These are phyloP conservation scores for Fusarium hostae DNA, from an alignment of 2,329 filamentous ascomycete genomes.

Conservation along the genomic window DNA sequence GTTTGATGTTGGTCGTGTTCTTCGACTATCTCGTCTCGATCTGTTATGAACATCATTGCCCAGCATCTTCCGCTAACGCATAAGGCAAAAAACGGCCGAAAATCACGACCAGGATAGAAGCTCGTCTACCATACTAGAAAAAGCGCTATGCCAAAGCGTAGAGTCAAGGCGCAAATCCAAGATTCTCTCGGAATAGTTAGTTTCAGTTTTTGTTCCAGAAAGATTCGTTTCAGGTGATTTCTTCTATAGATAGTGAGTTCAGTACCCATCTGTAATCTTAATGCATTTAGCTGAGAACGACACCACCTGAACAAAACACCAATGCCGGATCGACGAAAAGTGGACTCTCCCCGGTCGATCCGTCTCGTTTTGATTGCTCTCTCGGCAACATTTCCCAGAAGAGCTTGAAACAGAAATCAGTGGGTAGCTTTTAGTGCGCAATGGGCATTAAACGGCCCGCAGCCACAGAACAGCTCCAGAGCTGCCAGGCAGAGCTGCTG, in stretches of 20 bases:
- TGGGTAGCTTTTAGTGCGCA: not conserved
- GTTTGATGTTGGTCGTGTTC: too few relatives aligned
- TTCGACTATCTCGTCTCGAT: not conserved
- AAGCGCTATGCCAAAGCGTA: not conserved
- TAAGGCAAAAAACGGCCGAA: slow-evolving; percentile 2
- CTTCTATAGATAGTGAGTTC: not conserved
- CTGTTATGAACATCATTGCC: not conserved
- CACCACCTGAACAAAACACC: slow-evolving; percentile 13
- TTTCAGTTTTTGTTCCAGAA: slow-evolving; percentile 27
- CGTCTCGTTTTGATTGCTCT: slow-evolving; percentile 21
- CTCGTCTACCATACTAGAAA: not conserved
- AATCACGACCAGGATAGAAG: not conserved
- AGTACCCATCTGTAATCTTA: slow-evolving; percentile 15
- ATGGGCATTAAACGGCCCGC: slow-evolving; percentile 13
- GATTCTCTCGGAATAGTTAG: slow-evolving; percentile 13
- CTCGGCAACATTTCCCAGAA: slow-evolving; percentile 5
- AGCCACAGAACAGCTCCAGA: not conserved
- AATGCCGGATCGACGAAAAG: slow-evolving; percentile 21
- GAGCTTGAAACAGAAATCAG: slow-evolving; percentile 9
- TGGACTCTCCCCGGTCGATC: slow-evolving; percentile 17
- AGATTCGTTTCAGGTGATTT: slow-evolving; percentile 29
- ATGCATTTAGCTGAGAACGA: slow-evolving; percentile 6
- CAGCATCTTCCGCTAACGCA: slow-evolving; percentile 8
- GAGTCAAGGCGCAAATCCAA: slow-evolving; percentile 6
- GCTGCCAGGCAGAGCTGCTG: not conserved